Conservation (phyloP, 1,284 basidiomycete genomes). For the Marasmius sp. region DNA sequence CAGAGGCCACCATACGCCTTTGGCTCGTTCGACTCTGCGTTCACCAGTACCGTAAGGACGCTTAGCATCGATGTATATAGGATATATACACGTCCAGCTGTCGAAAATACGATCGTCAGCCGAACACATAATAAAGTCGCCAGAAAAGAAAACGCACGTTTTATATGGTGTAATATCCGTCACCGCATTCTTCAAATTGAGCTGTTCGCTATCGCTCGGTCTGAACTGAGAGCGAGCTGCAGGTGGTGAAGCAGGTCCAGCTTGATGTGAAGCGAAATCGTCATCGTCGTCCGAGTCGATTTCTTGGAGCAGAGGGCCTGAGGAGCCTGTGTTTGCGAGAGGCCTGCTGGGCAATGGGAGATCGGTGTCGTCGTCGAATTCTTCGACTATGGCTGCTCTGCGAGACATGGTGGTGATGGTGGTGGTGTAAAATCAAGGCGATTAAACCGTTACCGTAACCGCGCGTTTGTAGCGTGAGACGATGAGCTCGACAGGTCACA, state of each 20-base stretch:
- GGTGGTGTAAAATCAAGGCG: conserved; percentile 1
- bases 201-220: conserved; percentile 19
- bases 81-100: conserved; percentile 95
- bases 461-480: conserved; percentile 1
- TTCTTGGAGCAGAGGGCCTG: conserved; percentile 78
- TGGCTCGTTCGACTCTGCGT: conserved; percentile 77
- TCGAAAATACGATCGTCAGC: conserved; percentile 7
- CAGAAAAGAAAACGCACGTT: conserved; percentile 45
- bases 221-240: conserved; percentile 34
- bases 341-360: conserved; percentile 67
- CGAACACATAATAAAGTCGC: conserved; percentile 8
- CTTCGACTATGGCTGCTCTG: conserved; percentile 62
- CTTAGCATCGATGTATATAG: conserved; percentile 96
- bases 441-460: background rate
- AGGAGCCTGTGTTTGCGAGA: conserved; percentile 64
- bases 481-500: conserved; percentile 21
- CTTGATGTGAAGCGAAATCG: conserved; percentile 30
- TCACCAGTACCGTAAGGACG: conserved; percentile 81
- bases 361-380: conserved; percentile 91
- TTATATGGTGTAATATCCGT: conserved; percentile 80
- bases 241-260: conserved; percentile 56
- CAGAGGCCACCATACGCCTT: conserved; percentile 92
- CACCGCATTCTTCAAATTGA: conserved; percentile 34
- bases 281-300: conserved; percentile 52
- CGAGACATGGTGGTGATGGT: conserved; percentile 56